Conservation (phyloP, 768 basidiomycete genomes). For the Kwoniella shandongensis region DNA sequence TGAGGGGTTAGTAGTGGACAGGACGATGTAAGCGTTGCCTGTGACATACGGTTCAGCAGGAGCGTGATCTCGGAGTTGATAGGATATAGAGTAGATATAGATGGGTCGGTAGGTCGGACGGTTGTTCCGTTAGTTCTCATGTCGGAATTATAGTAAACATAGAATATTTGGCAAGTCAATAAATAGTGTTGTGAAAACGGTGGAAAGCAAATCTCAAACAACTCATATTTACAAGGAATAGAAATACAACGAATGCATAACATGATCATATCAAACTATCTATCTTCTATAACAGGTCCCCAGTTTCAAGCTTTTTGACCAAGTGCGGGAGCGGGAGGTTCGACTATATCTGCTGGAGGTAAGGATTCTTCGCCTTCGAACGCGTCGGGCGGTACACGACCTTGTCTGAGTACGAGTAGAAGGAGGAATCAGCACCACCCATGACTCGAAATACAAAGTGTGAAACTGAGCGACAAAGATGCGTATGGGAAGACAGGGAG, state of each 20-base stretch:
- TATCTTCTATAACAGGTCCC: neutral
- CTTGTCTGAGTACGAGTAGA: slow-evolving; percentile 62
- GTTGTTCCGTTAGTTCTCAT: too few relatives aligned
- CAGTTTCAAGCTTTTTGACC: too few relatives aligned
- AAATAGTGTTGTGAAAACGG: too few relatives aligned
- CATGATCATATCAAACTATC: neutral
- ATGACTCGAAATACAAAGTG: neutral
- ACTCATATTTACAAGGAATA: too few relatives aligned
- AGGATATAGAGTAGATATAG: too few relatives aligned
- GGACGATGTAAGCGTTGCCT: neutral
- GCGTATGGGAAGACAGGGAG: neutral
- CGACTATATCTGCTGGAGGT: slow-evolving; percentile 3
- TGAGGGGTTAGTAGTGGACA: neutral
- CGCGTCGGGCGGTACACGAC: slow-evolving; percentile 78
- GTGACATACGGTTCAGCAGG: neutral
- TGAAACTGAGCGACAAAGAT: too few relatives aligned
- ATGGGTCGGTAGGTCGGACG: too few relatives aligned
- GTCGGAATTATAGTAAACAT: too few relatives aligned
- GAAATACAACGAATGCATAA: too few relatives aligned
- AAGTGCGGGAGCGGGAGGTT: neutral
- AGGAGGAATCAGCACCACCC: neutral
- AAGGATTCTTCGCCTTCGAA: slow-evolving; percentile 60
- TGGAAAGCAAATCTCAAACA: too few relatives aligned
- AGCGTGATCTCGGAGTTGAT: too few relatives aligned
- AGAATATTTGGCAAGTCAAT: too few relatives aligned